These are phyloP conservation scores for Myotisia sp. DNA, from an alignment of 2,329 filamentous ascomycete species.

Conservation along the genomic window DNA sequence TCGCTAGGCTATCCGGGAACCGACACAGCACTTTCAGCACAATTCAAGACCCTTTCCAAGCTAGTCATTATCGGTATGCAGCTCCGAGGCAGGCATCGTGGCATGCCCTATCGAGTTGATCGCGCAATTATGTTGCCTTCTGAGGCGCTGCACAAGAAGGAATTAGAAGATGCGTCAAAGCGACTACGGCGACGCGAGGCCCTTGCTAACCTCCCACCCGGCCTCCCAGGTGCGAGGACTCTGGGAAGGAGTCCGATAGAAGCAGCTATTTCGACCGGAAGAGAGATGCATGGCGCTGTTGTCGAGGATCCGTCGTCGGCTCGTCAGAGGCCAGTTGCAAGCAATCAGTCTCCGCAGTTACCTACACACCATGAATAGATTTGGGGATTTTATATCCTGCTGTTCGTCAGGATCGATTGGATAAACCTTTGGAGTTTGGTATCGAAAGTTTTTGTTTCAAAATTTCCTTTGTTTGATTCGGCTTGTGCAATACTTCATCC, in stretches of 20 bases:
- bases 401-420: too few relatives aligned
- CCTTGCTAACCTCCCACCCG: constrained; percentile 17
- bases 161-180: constrained; percentile 39
- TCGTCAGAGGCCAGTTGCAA: neutral
- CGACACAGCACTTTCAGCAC: constrained; percentile 66
- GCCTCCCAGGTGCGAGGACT: neutral
- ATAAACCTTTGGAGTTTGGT: too few relatives aligned
- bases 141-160: constrained; percentile 48
- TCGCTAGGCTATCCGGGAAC: constrained; percentile 64
- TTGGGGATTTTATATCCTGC: neutral
- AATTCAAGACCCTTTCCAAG: constrained; percentile 60
- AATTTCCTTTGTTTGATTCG: too few relatives aligned
- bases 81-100: constrained; percentile 50
- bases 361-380: constrained; percentile 4
- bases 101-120: constrained; percentile 52
- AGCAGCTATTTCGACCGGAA: constrained; percentile 5
- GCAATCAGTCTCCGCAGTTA: constrained; percentile 1
- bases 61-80: constrained; percentile 54
- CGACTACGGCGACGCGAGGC: constrained; percentile 28
- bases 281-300: neutral
- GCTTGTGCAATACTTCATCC: too few relatives aligned
- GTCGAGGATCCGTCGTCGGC: constrained; percentile 1
- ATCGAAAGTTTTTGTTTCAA: too few relatives aligned
- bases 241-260: neutral
- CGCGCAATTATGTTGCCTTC: constrained; percentile 55